A percentile compares a stretch with the other conserved stretches of the same genome.
Conservation (phyloP, 208 protist species). For the Acanthamoeba polyphaga region DNA sequence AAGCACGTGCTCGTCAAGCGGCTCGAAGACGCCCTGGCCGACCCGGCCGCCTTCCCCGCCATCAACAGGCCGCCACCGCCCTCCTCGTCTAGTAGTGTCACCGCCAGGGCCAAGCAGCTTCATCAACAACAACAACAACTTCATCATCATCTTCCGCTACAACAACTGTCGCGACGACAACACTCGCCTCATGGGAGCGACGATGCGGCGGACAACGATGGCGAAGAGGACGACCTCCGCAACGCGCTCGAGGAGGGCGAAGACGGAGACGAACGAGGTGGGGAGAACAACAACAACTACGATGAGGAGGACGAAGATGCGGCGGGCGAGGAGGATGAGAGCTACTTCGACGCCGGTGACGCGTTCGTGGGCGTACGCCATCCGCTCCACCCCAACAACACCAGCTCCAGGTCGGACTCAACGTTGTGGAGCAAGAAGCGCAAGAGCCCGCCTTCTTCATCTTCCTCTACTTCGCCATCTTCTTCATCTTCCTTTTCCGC, state of each 20-base stretch:
- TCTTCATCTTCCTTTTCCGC: not conserved
- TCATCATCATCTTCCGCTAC: no score
- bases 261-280: not conserved
- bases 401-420: not conserved
- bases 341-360: not conserved
- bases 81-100: not conserved
- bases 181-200: slow-evolving; percentile 27
- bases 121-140: no score
- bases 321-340: not conserved
- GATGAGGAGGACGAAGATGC: not conserved
- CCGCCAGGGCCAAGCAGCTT: slow-evolving; percentile 2
- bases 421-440: not conserved
- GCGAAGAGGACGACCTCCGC: not conserved
- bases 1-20: slow-evolving; percentile 46
- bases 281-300: not conserved
- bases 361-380: not conserved
- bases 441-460: not conserved
- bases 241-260: slow-evolving; percentile 23
- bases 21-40: slow-evolving; percentile 19
- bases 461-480: not conserved
- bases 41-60: not conserved
- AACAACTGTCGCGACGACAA: not conserved
- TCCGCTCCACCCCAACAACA: not conserved
- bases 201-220: not conserved
- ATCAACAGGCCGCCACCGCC: not conserved